Evolutionary conservation across 2,329 filamentous ascomycete species (phyloP).

Genomic region (Ascochyta viciae-villosae): DNA sequence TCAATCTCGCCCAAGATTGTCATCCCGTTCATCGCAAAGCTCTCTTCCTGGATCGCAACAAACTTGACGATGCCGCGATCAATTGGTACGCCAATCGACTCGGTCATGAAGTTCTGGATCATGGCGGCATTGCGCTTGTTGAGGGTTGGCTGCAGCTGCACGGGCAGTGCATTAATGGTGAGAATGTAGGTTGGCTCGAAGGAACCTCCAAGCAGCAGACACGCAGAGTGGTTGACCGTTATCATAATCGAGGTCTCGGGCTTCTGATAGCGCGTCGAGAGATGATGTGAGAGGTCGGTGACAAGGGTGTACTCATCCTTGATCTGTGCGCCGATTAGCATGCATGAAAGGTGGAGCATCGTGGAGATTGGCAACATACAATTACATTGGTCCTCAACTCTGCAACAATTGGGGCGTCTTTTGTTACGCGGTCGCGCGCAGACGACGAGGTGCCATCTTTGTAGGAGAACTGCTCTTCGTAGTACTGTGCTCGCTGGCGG

Average conservation of each 20-base stretch:
- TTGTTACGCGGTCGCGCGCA: constrained; percentile 52
- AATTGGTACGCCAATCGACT: constrained; percentile 70
- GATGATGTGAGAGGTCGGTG: constrained; percentile 73
- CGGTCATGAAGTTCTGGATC: constrained; percentile 76
- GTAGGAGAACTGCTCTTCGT: constrained; percentile 49
- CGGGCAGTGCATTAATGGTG: constrained; percentile 73
- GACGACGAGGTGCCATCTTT: constrained; percentile 43
- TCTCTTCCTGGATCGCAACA: constrained; percentile 71
- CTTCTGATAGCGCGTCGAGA: constrained; percentile 78
- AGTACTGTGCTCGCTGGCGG: constrained; percentile 47
- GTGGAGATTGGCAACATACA: constrained; percentile 46
- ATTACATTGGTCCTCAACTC: constrained; percentile 60
- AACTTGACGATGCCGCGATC: constrained; percentile 78
- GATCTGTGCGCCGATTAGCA: constrained; percentile 60
- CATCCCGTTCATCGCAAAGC: constrained; percentile 72
- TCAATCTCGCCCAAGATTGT: constrained; percentile 75
- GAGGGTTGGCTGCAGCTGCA: constrained; percentile 72
- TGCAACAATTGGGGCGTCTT: constrained; percentile 57
- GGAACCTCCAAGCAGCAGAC: constrained; percentile 75
- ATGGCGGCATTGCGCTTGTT: constrained; percentile 84
- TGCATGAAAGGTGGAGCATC: constrained; percentile 17
- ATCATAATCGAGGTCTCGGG: constrained; percentile 77
- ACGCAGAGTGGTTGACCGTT: constrained; percentile 75
- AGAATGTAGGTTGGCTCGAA: constrained; percentile 83
- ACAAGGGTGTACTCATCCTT: constrained; percentile 78